Evolutionary conservation across 495 filamentous ascomycete species (phyloP).

Genomic region (Talaromyces thailandensis): DNA sequence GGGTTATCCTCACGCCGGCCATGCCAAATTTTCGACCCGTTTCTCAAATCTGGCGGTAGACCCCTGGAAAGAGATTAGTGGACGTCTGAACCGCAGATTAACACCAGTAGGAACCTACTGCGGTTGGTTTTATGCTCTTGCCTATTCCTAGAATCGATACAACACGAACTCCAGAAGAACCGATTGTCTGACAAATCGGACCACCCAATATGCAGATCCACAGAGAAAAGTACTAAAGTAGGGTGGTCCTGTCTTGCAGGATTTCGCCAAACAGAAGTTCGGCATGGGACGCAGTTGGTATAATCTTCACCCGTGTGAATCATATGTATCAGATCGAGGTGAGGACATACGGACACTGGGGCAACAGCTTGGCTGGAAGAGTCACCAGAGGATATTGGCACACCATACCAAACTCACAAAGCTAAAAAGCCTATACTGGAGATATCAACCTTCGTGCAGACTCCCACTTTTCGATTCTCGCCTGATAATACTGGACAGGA

Average conservation of each 20-base stretch:
- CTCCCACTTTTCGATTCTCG: not conserved
- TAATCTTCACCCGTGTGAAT: not conserved
- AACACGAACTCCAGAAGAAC: not conserved
- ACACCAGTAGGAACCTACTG: not conserved
- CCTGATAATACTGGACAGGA: not conserved
- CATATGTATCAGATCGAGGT: not conserved
- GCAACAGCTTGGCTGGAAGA: not conserved
- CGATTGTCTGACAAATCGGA: not conserved
- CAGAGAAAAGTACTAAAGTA: not conserved
- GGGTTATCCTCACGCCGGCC: not conserved
- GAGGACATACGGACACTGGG: not conserved
- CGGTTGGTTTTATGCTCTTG: not conserved
- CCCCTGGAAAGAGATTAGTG: not conserved
- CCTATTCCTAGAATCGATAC: not conserved
- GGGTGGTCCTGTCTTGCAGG: not conserved
- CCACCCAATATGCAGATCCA: not conserved
- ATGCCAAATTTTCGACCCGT: not conserved
- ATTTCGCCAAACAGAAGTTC: not conserved
- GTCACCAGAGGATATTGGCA: not conserved
- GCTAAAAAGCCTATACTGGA: not conserved
- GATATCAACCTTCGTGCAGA: not conserved
- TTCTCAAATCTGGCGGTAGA: not conserved
- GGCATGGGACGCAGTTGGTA: not conserved
- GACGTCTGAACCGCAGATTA: not conserved
- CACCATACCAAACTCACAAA: not conserved